A percentile compares a stretch with the other conserved stretches of the same genome.
Conservation (phyloP, 2,329 filamentous ascomycete genomes). For the Hypoxylon sp. region DNA sequence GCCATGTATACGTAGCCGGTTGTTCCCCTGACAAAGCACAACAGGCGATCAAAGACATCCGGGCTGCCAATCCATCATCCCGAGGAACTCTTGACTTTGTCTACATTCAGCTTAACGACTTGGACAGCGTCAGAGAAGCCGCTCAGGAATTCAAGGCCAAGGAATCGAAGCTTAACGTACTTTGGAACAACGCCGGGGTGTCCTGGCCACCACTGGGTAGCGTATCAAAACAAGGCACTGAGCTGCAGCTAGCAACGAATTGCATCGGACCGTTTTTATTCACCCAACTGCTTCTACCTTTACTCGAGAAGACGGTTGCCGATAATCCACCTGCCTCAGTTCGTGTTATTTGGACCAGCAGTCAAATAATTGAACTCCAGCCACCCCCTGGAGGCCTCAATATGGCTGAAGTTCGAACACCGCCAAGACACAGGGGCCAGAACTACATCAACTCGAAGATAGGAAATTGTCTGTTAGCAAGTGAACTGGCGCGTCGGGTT, state of each 20-base stretch:
- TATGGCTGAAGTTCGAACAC: constrained; percentile 40
- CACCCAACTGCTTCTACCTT: constrained; percentile 54
- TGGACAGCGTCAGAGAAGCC: constrained; percentile 34
- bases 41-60: constrained; percentile 35
- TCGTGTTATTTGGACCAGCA: constrained; percentile 43
- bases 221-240: constrained; percentile 54
- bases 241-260: constrained; percentile 56
- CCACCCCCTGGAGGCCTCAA: constrained; percentile 34
- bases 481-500: constrained; percentile 37
- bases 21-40: constrained; percentile 32
- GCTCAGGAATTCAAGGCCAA: constrained; percentile 29
- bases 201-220: constrained; percentile 43
- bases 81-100: constrained; percentile 37
- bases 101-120: constrained; percentile 42
- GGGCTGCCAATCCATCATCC: neutral
- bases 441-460: constrained; percentile 45
- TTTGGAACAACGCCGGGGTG: constrained; percentile 50
- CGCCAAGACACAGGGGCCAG: constrained; percentile 34
- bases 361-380: constrained; percentile 43
- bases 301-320: constrained; percentile 50
- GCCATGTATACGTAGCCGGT: constrained; percentile 41
- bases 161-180: constrained; percentile 38
- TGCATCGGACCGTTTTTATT: constrained; percentile 56
- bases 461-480: constrained; percentile 42
- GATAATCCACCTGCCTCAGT: constrained; percentile 22